These are phyloP conservation scores for Suaeda aralocaspica DNA, from an alignment of 148 eudicot species.

Conservation along the genomic window DNA sequence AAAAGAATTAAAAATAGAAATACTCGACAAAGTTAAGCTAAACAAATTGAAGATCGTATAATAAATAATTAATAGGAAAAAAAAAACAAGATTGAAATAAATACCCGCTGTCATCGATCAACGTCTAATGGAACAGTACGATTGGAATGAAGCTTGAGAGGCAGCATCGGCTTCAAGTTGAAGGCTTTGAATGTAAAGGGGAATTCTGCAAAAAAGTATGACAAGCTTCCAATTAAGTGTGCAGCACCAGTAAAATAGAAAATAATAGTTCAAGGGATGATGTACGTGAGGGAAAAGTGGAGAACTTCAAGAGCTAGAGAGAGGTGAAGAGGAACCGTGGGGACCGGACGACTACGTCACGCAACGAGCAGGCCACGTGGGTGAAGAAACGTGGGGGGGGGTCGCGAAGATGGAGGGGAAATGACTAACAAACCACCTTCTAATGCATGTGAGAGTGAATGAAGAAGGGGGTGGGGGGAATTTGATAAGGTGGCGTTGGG, in stretches of 20 bases:
- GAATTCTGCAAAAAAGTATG: constrained; percentile 58
- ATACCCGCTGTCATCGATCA: constrained; percentile 92
- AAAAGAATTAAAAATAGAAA: neutral
- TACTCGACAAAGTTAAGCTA: neutral
- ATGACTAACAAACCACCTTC: no score
- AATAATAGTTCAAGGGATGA: neutral
- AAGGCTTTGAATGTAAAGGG: constrained; percentile 92
- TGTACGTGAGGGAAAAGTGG: neutral
- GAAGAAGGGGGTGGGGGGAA: no score
- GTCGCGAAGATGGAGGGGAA: no score
- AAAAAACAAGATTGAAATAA: no score
- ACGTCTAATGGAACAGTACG: constrained; percentile 97
- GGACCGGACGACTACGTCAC: constrained; percentile 95
- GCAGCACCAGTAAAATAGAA: neutral
- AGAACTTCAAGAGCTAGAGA: neutral
- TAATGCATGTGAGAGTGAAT: no score
- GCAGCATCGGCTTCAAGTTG: constrained; percentile 93
- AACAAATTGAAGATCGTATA: neutral
- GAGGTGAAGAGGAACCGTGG: constrained; percentile 52
- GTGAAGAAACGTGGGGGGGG: neutral
- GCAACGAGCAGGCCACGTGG: constrained; percentile 61
- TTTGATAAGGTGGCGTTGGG: no score
- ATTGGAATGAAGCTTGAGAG: constrained; percentile 97
- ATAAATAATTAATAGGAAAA: neutral
- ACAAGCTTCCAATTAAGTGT: neutral